phyloP scores from a whole-genome alignment of 345 rosid genomes.

The Eucalyptus cloeziana region DNA sequence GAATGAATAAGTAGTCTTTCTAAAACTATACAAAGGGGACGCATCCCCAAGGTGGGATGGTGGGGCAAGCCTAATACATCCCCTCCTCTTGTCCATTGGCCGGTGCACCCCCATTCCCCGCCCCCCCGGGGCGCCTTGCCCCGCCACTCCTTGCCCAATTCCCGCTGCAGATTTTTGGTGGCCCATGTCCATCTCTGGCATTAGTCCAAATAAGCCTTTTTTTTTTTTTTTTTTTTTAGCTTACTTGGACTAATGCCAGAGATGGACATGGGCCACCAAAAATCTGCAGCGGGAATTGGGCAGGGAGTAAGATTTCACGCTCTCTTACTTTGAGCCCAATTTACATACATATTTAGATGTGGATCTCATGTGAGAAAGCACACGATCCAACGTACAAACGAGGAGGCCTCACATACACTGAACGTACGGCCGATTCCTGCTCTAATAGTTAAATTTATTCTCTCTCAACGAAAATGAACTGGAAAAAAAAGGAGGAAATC shows the following conservation, averaged over 20 bases:
- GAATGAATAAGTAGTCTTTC: not conserved
- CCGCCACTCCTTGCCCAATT: not conserved
- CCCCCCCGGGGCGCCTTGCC: too few relatives aligned
- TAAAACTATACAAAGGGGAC: not conserved
- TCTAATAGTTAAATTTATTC: not conserved
- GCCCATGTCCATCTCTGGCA: not conserved
- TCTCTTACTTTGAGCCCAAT: not conserved
- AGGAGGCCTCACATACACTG: not conserved
- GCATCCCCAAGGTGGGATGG: not conserved
- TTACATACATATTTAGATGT: not conserved
- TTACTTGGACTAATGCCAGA: too few relatives aligned
- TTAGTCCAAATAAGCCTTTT: not conserved
- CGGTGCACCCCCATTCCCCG: too few relatives aligned
- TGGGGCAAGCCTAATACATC: not conserved
- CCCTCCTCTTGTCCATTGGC: not conserved
- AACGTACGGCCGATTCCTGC: not conserved
- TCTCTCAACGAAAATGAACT: not conserved
- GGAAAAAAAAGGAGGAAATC: not conserved
- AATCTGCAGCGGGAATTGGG: too few relatives aligned
- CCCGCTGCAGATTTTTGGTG: not conserved
- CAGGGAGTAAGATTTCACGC: not conserved
- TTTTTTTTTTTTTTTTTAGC: too few relatives aligned
- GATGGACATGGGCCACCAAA: too few relatives aligned
- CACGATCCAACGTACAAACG: too few relatives aligned
- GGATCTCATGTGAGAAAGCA: not conserved